Conservation (phyloP, 164 flowering plant genomes). For the Echeveria elegans region DNA sequence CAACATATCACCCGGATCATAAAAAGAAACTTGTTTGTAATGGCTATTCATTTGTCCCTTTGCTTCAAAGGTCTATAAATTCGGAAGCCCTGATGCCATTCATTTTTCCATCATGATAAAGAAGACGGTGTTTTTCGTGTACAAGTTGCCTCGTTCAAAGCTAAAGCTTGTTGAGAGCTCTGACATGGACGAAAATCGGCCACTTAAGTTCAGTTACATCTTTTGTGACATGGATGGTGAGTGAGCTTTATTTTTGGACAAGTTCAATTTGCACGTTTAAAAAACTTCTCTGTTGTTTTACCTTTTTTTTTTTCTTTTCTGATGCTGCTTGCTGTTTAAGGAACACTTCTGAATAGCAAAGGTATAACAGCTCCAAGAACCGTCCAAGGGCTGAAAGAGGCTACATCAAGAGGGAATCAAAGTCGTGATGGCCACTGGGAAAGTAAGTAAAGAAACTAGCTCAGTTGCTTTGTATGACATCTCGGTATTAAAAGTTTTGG, state of each 20-base stretch:
- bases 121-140: too few species aligned
- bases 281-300: too few species aligned
- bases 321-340: slow-evolving; percentile 18
- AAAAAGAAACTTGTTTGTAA: too few species aligned
- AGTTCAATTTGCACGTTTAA: not conserved
- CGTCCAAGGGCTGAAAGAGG: slow-evolving; percentile 71
- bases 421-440: slow-evolving; percentile 88
- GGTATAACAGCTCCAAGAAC: slow-evolving; percentile 42
- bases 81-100: too few species aligned
- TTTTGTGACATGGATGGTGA: slow-evolving; percentile 2
- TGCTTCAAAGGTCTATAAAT: too few species aligned
- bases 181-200: not conserved
- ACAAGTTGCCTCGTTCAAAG: too few species aligned
- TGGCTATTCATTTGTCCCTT: too few species aligned
- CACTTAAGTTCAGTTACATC: not conserved
- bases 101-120: too few species aligned
- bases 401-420: too few species aligned
- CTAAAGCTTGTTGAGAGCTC: not conserved
- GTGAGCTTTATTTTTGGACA: not conserved
- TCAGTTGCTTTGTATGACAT: not conserved
- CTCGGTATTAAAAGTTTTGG: not conserved
- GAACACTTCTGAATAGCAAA: slow-evolving; percentile 79
- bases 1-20: too few species aligned
- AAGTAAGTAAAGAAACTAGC: slow-evolving; percentile 34
- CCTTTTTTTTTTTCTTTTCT: too few species aligned